Evolutionary conservation across 805 yeast species (phyloP).

Genomic region (Saccharomyces jurei): DNA sequence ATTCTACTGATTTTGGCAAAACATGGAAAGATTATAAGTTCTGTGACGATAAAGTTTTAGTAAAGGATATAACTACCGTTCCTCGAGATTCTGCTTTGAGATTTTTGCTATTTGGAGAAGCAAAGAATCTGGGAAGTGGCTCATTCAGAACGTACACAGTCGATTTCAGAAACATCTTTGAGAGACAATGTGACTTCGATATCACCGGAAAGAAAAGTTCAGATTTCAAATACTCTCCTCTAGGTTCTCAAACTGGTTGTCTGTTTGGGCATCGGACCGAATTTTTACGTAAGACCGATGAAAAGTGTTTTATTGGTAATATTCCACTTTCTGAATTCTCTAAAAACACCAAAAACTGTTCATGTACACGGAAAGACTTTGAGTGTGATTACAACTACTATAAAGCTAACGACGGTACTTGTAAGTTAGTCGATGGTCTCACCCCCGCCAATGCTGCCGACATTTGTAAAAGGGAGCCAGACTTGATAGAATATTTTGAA

Average conservation of each 20-base stretch:
- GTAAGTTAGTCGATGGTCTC: constrained; percentile 72
- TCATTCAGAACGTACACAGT: constrained; percentile 42
- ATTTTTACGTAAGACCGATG: constrained; percentile 51
- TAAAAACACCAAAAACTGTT: constrained; percentile 55
- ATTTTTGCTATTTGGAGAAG: constrained; percentile 55
- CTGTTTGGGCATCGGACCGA: constrained; percentile 62
- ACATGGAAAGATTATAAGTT: constrained; percentile 67
- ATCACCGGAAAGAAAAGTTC: constrained; percentile 36
- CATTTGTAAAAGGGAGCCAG: constrained; percentile 47
- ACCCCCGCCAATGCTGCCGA: constrained; percentile 56
- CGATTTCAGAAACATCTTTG: constrained; percentile 47
- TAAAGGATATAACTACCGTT: constrained; percentile 76
- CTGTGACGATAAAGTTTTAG: constrained; percentile 43
- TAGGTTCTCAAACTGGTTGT: constrained; percentile 45
- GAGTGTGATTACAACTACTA: constrained; percentile 89
- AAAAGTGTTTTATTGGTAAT: constrained; percentile 58
- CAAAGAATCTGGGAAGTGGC: constrained; percentile 38
- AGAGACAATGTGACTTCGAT: constrained; percentile 49
- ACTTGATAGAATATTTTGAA: constrained; percentile 62
- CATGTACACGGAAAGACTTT: constrained; percentile 77
- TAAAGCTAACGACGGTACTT: constrained; percentile 68
- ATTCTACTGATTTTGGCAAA: constrained; percentile 72
- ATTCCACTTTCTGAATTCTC: constrained; percentile 52
- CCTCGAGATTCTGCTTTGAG: constrained; percentile 85
- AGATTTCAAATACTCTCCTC: constrained; percentile 61